phyloP scores from a whole-genome alignment of 2,329 filamentous ascomycete species.

The Sphaerulina musiva region DNA sequence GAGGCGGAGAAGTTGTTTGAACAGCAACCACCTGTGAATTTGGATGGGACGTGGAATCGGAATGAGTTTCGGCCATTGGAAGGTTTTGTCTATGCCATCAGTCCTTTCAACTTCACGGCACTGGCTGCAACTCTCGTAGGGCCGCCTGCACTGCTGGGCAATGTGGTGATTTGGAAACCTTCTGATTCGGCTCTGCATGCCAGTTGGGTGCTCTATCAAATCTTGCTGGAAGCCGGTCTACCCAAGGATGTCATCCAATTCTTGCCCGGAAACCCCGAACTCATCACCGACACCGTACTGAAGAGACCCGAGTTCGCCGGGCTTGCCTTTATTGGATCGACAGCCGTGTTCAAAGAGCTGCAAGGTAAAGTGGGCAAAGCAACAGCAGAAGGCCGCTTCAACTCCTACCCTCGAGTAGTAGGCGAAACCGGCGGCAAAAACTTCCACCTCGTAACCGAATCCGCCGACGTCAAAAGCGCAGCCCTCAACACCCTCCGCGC shows the following conservation, averaged over 20 bases:
- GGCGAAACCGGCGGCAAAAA: slow-evolving; percentile 90
- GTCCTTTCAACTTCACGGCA: slow-evolving; percentile 93
- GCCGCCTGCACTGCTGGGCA: slow-evolving; percentile 79
- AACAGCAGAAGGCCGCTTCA: slow-evolving; percentile 72
- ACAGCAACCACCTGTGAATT: neutral
- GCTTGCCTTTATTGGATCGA: slow-evolving; percentile 88
- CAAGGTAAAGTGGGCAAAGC: slow-evolving; percentile 78
- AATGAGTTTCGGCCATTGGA: slow-evolving; percentile 83
- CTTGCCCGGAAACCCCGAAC: slow-evolving; percentile 75
- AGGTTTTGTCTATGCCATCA: slow-evolving; percentile 89
- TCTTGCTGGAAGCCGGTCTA: slow-evolving; percentile 84
- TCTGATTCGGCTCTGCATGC: slow-evolving; percentile 76
- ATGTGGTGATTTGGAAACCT: slow-evolving; percentile 93
- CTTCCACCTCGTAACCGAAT: slow-evolving; percentile 74
- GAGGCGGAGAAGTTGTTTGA: neutral
- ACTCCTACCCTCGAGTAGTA: slow-evolving; percentile 76
- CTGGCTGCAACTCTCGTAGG: slow-evolving; percentile 80
- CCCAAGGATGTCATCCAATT: slow-evolving; percentile 86
- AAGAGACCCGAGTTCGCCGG: slow-evolving; percentile 72
- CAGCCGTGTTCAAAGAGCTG: slow-evolving; percentile 77
- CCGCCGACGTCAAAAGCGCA: slow-evolving; percentile 69
- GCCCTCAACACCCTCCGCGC: slow-evolving; percentile 74
- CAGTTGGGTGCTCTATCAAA: slow-evolving; percentile 82
- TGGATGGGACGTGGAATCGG: slow-evolving; percentile 36
- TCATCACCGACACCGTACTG: slow-evolving; percentile 70